Percentiles rank a stretch among this genome's conserved stretches.
Evolutionary conservation across 768 basidiomycete species (phyloP).

Genomic region (Auriscalpium vulgare): DNA sequence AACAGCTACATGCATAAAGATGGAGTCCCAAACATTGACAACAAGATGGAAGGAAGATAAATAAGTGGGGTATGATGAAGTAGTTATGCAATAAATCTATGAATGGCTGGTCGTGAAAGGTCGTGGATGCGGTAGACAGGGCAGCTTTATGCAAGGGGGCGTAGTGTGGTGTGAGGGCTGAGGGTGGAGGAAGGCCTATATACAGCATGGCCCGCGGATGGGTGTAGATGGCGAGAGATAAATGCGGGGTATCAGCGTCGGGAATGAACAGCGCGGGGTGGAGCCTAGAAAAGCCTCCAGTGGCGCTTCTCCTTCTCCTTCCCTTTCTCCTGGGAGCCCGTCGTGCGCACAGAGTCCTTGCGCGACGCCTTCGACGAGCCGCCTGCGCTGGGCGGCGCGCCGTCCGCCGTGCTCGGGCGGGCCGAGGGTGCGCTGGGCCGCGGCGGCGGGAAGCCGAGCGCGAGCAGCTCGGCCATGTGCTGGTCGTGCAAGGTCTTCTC

Average conservation of each 20-base stretch:
- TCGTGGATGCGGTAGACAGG: not conserved
- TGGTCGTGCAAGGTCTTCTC: conserved; percentile 6
- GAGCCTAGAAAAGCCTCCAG: not conserved
- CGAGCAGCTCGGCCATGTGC: conserved; percentile 6
- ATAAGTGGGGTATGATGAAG: not conserved
- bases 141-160: not conserved
- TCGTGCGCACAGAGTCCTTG: not conserved
- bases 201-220: not conserved
- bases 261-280: not conserved
- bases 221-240: not conserved
- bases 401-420: not conserved
- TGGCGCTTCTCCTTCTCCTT: too few species aligned
- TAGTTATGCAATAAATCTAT: not conserved
- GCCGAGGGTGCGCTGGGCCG: not conserved
- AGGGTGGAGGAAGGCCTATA: too few species aligned
- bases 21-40: not conserved
- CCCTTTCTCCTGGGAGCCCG: too few species aligned
- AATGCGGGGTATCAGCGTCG: not conserved
- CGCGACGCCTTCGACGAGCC: not conserved
- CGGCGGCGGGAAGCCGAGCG: conserved; percentile 10
- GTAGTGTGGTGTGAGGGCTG: too few species aligned
- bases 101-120: not conserved
- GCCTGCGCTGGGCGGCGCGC: not conserved
- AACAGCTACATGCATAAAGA: not conserved
- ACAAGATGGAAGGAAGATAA: not conserved